Evolutionary conservation across 495 filamentous ascomycete species (phyloP).

Genomic region (Talaromyces adpressus): DNA sequence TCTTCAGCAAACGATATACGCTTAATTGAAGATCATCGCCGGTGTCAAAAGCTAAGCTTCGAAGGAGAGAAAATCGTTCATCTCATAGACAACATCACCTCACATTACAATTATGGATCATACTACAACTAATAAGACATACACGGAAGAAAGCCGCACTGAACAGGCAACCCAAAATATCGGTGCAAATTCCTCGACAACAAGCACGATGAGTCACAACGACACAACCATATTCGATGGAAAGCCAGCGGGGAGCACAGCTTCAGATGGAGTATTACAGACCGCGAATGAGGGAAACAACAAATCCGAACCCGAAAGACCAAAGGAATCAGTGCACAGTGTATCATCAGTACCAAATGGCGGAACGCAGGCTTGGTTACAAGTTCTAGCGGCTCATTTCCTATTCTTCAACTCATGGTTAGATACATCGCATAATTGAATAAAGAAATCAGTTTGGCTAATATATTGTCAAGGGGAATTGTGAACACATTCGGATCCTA

Average conservation of each 20-base stretch:
- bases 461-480: conserved; percentile 19
- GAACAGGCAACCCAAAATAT: not conserved
- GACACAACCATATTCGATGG: not conserved
- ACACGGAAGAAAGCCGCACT: not conserved
- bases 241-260: not conserved
- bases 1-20: not conserved
- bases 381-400: conserved; percentile 46
- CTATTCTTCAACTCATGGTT: conserved; percentile 58
- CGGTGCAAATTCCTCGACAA: not conserved
- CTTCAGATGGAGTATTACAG: not conserved
- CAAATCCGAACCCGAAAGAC: not conserved
- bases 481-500: conserved; percentile 47
- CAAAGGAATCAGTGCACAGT: not conserved
- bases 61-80: not conserved
- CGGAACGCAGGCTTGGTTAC: conserved; percentile 35
- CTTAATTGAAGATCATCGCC: not conserved
- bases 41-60: not conserved
- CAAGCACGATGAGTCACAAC: not conserved
- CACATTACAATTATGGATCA: not conserved
- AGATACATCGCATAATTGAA: conserved; percentile 3
- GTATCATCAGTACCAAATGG: conserved; percentile 7
- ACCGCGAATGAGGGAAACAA: not conserved
- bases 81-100: not conserved
- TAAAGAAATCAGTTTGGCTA: not conserved
- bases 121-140: not conserved